Evolutionary conservation across 305 asterid species (phyloP), one percentile per base, ranked within the genome.

Genomic region (Fraxinus sp.): DNA sequence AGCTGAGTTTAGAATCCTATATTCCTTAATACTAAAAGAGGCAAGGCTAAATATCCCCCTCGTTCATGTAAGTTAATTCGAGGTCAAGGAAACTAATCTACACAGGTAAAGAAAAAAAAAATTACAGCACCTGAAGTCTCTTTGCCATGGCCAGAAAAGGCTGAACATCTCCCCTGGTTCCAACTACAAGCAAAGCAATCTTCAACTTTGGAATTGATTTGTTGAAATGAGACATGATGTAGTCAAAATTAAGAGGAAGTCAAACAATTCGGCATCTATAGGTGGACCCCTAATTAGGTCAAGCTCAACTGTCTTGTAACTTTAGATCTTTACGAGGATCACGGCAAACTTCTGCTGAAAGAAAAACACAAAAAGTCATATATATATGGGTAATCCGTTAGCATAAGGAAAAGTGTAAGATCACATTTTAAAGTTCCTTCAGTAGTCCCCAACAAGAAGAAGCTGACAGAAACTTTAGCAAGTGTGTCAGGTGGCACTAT

Each of bases 161-260:
- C 82, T 96, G 99, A 83, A 96, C 98, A 81, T 96, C 99, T 86
- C 99, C 99, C 88, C 99, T 90, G 73, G 99, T 95, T 84, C 99
- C 99, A 80, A 95, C 98, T 22, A 96, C 94, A 89, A 96, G 99
- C 89, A 96, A 57, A 32, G 93, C 95, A 78, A 96, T 93, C 87
- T 91, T 89, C 85, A 93, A 85, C 80, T 94, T 92, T 8, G 98
- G 97, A 85, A 94, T 85, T 20, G 90, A 44, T 86, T 91, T 92
- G 81, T 88, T 86, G 87, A 78, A 85, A 89, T 89, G 94, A 46
- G 89, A 84, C 82, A 76, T 66, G 44, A 90, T 84, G 79, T 86
- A 88, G 86, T 92, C 95, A 41, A 86, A 62, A 46, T 79, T 57
- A 77, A 89, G 85, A 72, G 86, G 85, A 74, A 84, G 57, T 74